Evolutionary conservation across 2,329 filamentous ascomycete species (phyloP).

Genomic region (Capronia coronata): DNA sequence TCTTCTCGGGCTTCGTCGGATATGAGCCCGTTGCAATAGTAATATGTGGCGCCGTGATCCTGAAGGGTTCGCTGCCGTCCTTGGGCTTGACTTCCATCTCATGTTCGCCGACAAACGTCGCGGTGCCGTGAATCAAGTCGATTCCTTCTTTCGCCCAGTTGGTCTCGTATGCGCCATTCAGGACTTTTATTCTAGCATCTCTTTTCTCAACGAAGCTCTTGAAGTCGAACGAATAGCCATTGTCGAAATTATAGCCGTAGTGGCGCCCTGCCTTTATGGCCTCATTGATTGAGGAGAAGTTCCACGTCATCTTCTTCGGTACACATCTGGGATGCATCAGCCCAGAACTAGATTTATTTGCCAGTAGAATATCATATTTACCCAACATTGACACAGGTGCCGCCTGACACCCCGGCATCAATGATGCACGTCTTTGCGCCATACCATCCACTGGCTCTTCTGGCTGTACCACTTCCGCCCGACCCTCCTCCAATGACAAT

Average conservation of each 20-base stretch:
- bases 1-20: conserved; percentile 38
- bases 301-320: conserved; percentile 50
- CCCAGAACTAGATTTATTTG: conserved; percentile 1
- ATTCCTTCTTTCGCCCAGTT: conserved; percentile 48
- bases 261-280: conserved; percentile 40
- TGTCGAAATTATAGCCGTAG: conserved; percentile 45
- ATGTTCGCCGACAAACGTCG: conserved; percentile 41
- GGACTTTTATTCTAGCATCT: conserved; percentile 40
- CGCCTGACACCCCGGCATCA: conserved; percentile 44
- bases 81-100: conserved; percentile 40
- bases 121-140: conserved; percentile 45
- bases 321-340: conserved; percentile 38
- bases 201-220: conserved; percentile 44
- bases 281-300: conserved; percentile 46
- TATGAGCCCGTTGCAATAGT: conserved; percentile 45
- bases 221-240: conserved; percentile 41
- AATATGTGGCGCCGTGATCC: conserved; percentile 43
- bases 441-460: conserved; percentile 48
- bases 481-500: conserved; percentile 51
- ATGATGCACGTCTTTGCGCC: conserved; percentile 47
- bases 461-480: conserved; percentile 46
- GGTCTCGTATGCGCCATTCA: conserved; percentile 46
- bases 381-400: conserved; percentile 51
- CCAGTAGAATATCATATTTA: too few species aligned
- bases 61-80: conserved; percentile 37